phyloP scores from a whole-genome alignment of 257 asterid genomes.

The Solanum phureja region DNA sequence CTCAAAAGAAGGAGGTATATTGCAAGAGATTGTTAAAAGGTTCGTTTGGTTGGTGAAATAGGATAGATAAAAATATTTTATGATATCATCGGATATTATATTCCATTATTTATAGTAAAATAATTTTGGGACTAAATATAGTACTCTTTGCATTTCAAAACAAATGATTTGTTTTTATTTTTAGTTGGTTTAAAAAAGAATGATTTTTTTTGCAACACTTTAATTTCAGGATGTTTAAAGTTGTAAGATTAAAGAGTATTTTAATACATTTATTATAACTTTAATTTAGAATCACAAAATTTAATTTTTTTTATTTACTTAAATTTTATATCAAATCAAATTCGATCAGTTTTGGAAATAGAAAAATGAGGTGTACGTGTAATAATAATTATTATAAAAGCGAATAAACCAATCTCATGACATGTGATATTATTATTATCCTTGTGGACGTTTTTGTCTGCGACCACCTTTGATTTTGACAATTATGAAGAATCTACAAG shows the following conservation, averaged over 20 bases:
- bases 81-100: background rate
- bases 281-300: no score
- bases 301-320: background rate
- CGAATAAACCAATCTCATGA: background rate
- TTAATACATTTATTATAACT: no score
- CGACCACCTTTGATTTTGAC: background rate
- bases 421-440: background rate
- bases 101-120: no score
- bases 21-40: background rate
- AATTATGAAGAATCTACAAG: background rate
- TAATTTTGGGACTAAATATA: no score
- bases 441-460: background rate
- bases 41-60: background rate
- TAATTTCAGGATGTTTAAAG: no score
- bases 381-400: no score
- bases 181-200: background rate
- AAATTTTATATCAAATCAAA: no score
- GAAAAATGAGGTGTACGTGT: background rate
- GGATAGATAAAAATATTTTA: no score
- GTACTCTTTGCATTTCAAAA: background rate
- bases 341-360: background rate
- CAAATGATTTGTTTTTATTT: background rate
- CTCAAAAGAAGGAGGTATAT: background rate
- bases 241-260: no score
- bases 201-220: no score